A percentile compares a stretch with the other conserved stretches of the same genome.
These are phyloP conservation scores for Saksenaea vasiformis DNA, from an alignment of 371 early-diverging fungal genomes.

Conservation along the genomic window DNA sequence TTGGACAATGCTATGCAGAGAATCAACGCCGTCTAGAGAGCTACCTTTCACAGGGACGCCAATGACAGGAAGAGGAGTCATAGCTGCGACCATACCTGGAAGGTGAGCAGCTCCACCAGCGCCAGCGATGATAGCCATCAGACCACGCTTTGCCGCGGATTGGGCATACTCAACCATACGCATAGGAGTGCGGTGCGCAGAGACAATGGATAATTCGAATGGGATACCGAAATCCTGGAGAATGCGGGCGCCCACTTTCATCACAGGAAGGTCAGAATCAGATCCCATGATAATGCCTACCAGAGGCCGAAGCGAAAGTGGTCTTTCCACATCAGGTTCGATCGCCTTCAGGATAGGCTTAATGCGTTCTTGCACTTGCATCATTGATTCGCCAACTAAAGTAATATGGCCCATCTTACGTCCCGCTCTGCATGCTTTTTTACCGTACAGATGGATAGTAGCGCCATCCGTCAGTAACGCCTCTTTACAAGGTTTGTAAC, in stretches of 20 bases:
- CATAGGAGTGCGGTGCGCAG: constrained; percentile 94
- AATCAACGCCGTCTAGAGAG: constrained; percentile 93
- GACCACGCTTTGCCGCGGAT: constrained; percentile 84
- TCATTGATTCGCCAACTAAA: constrained; percentile 82
- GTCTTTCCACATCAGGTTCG: constrained; percentile 55
- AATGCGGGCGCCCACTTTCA: constrained; percentile 88
- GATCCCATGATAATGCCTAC: constrained; percentile 98
- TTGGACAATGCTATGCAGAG: constrained; percentile 95
- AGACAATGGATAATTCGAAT: constrained; percentile 93
- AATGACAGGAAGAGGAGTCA: constrained; percentile 95
- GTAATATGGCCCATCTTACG: constrained; percentile 98
- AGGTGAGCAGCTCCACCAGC: constrained; percentile 98
- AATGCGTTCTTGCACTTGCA: constrained; percentile 65
- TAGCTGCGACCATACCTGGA: constrained; percentile 97
- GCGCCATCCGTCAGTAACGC: constrained; percentile 82
- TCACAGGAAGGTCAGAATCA: constrained; percentile 93
- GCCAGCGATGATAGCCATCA: constrained; percentile 95
- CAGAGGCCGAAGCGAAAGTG: constrained; percentile 62
- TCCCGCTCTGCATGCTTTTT: constrained; percentile 80
- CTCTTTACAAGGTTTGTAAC: constrained; percentile 66
- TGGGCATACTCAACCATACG: constrained; percentile 92
- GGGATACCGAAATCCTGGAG: constrained; percentile 89
- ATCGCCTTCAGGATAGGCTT: constrained; percentile 64
- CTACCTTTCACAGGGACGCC: constrained; percentile 96
- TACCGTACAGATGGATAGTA: constrained; percentile 93